Conservation (phyloP, 345 rosid genomes). For the Nephelium lappaceum region DNA sequence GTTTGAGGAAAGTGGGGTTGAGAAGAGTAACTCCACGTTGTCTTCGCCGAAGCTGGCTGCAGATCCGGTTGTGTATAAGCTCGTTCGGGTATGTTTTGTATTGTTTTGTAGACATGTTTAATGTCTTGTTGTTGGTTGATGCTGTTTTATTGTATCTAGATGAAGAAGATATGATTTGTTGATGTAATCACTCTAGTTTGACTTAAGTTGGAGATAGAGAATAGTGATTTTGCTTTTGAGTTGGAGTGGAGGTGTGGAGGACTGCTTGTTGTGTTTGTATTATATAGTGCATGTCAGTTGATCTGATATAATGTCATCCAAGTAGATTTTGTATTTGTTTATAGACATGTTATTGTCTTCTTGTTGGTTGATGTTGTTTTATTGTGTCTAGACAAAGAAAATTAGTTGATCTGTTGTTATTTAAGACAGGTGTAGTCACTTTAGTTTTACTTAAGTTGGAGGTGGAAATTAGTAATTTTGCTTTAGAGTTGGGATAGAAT, state of each 20-base stretch:
- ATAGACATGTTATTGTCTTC: too few relatives aligned
- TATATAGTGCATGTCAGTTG: not conserved
- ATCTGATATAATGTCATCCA: too few relatives aligned
- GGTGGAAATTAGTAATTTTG: too few relatives aligned
- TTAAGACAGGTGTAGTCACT: too few relatives aligned
- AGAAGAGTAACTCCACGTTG: slow-evolving; percentile 37
- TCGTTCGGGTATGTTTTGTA: slow-evolving; percentile 68
- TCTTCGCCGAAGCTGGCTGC: slow-evolving; percentile 54
- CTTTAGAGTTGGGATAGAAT: too few relatives aligned
- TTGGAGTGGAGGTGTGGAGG: not conserved
- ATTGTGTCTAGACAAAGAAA: too few relatives aligned
- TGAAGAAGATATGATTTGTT: not conserved
- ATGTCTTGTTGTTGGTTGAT: not conserved
- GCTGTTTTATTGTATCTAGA: not conserved
- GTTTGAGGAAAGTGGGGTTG: slow-evolving; percentile 41
- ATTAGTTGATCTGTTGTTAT: too few relatives aligned
- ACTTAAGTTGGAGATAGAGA: slow-evolving; percentile 1
- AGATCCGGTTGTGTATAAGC: slow-evolving; percentile 84
- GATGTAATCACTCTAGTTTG: not conserved
- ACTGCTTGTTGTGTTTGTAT: not conserved
- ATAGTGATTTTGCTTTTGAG: not conserved
- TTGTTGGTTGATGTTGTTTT: too few relatives aligned
- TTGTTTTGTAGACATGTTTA: too few relatives aligned
- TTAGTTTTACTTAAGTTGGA: too few relatives aligned
- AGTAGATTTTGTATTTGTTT: too few relatives aligned